These are phyloP conservation scores for Brassica carinata DNA, from an alignment of 345 rosid genomes.

Conservation along the genomic window DNA sequence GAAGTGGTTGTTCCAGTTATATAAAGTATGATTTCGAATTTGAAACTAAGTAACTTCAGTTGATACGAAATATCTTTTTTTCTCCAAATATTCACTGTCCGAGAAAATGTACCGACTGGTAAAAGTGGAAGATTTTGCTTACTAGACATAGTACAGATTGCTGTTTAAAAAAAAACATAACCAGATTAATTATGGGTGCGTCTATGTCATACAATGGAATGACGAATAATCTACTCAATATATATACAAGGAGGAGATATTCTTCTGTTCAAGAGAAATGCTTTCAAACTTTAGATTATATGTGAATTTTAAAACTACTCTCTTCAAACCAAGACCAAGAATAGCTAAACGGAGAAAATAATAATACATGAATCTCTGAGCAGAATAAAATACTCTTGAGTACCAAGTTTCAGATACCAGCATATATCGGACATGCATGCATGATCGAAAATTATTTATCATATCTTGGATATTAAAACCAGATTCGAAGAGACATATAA, in stretches of 20 bases:
- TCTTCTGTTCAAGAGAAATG: slow-evolving; percentile 14
- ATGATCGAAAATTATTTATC: slow-evolving; percentile 2
- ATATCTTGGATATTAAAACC: slow-evolving; percentile 13
- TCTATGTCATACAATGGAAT: background rate
- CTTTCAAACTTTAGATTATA: background rate
- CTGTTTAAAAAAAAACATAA: background rate
- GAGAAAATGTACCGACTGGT: background rate
- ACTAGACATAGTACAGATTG: background rate
- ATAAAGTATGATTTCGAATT: background rate
- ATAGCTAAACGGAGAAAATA: background rate
- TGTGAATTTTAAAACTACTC: slow-evolving; percentile 8
- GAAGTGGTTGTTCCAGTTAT: background rate
- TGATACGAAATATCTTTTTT: background rate
- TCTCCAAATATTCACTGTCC: background rate
- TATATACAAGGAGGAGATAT: slow-evolving; percentile 14
- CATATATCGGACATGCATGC: slow-evolving; percentile 11
- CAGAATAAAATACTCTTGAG: too few species aligned
- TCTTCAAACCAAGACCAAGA: slow-evolving; percentile 23
- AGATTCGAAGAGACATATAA: slow-evolving; percentile 7
- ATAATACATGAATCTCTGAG: background rate
- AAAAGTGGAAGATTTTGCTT: background rate
- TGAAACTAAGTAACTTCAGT: background rate
- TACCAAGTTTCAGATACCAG: slow-evolving; percentile 15
- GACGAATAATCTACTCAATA: background rate
- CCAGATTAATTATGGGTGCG: background rate